Evolutionary conservation across 371 early-diverging fungal genomes (phyloP), one percentile per base, ranked within the genome.

Genomic region (Apophysomyces variabilis): DNA sequence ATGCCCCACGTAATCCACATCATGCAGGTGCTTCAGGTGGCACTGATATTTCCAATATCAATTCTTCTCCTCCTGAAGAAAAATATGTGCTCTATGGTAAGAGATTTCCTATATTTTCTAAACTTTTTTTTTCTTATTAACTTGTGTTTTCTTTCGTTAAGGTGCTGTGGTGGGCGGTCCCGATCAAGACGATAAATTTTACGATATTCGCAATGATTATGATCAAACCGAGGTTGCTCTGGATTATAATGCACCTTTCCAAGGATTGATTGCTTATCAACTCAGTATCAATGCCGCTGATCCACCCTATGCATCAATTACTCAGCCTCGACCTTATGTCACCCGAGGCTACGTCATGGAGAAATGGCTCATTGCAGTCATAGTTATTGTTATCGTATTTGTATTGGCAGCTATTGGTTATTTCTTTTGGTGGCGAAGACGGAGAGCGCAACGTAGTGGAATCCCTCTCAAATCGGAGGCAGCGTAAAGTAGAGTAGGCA

Each of bases 1-100:
- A 85, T 54, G 83, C 88, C 0, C 85, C 86, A 21, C 60, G 68
- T 32, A 86, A 87, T 47, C 86, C 87, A 8, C 85, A 85, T 61
- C 85, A 86, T 64, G 84, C 85, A 8, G 78, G 80, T 18, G 86
- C 86, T 4, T 80, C 85, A 11, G 88, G 85, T 6, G 86, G 86
- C 21, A 73, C 66, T 8, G 70, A 76, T 58, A 57, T 74, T 3
- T 61, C 57, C 38, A 73, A 74, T 16, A 74, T 80, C 11, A 72
- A 85, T 45, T 65, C 59, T 2, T 68, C 73, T 3, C 72, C 71
- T 2, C 76, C 78, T 7, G 59, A 74, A 38, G 67, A 66, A 62
- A 36, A 57, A 7, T 66, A 78, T 61, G 68, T 74, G 0, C 70
- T 87, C 12, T 86, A 85, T 66, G 88, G 88, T 71, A 67, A 60